Percentiles rank a stretch among this genome's conserved stretches.
Evolutionary conservation across 805 yeast genomes (phyloP).

Genomic region (Wickerhamiella occidentalis): DNA sequence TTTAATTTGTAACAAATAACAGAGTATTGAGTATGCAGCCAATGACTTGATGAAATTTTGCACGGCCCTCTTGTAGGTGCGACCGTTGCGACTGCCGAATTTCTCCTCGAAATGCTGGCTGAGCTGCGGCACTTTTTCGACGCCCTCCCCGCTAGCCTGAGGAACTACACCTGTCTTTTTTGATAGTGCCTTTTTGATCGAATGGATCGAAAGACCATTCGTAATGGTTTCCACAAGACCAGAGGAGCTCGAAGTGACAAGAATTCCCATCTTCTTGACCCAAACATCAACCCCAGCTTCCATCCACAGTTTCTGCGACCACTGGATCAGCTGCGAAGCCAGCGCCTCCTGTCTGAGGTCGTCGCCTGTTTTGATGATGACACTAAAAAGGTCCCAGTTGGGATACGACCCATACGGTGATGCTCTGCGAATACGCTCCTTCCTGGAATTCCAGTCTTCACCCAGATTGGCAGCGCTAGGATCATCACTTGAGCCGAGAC

Average conservation of each 20-base stretch:
- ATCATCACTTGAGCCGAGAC: conserved; percentile 37
- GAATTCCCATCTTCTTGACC: conserved; percentile 88
- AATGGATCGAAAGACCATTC: conserved; percentile 85
- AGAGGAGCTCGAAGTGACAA: conserved; percentile 79
- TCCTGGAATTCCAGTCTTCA: conserved; percentile 85
- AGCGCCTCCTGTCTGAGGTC: conserved; percentile 95
- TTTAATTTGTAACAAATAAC: conserved; percentile 83
- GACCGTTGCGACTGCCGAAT: conserved; percentile 49
- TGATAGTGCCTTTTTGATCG: conserved; percentile 84
- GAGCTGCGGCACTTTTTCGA: conserved; percentile 54
- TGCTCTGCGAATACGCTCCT: conserved; percentile 61
- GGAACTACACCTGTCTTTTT: conserved; percentile 33
- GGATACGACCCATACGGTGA: conserved; percentile 76
- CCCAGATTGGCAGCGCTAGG: conserved; percentile 53
- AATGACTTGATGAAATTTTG: conserved; percentile 73
- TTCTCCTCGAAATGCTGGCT: conserved; percentile 66
- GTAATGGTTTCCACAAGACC: conserved; percentile 95
- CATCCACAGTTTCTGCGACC: conserved; percentile 78
- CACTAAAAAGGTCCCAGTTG: conserved; percentile 92
- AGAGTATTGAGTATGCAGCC: conserved; percentile 88
- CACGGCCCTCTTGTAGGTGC: conserved; percentile 60
- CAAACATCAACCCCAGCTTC: conserved; percentile 58
- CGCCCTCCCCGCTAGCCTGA: conserved; percentile 43
- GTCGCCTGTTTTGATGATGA: conserved; percentile 91
- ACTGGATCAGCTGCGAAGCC: conserved; percentile 86